Base-by-base conservation (phyloP, 2,329 filamentous ascomycete species). In the Lecanosticta acicola region DNA sequence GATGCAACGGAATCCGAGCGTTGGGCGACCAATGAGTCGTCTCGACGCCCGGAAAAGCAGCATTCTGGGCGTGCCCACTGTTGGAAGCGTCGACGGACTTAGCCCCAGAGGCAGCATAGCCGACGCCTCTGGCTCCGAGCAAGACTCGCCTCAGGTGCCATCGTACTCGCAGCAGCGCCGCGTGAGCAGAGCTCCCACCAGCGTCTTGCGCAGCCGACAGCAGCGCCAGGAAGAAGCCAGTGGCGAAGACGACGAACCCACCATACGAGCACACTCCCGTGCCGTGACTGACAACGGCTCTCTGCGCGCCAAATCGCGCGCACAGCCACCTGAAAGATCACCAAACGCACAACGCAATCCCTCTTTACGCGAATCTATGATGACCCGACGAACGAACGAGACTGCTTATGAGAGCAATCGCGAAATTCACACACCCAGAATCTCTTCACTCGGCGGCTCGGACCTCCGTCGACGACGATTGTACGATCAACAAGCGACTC, bases 231-330 rank as follows among this genome's bases (percentile, higher is more conserved):
- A 57, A 5, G 62, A 63, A 16, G 53, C 50, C 5, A 58, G 59
- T 19, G 67, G 66, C 11, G 24, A 29, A 29, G 57, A 60, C 20
- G 67, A 70, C n/a, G 66, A 69, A 10, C 58, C 63, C 1, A 68
- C 65, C 1, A 50, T 70, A 10, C 68, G 72, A 17, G 67, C 70
- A 5, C 69, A 67, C n/a, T 74, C 71, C 13, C 69, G 72, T 26
- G 72, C 72, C 5, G 67, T 71, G 66, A 75, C 72, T 4, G 72
- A 74, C 38, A 62, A 69, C 46, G 62, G 66, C 18, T 54, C 61
- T 20, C 51, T 63, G 19, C 65, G 68, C 4, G 59, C 32, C 19
- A 46, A 43, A 20, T 45, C 40, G 7, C 47, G 52, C 24, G 29
- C 49, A 19, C 19, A 41, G 24, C 40, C 36, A 21, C 43, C 50